Evolutionary conservation across 2,329 filamentous ascomycete species (phyloP), one percentile per base, ranked within the genome.

Genomic region (Herpotrichia juniperi): DNA sequence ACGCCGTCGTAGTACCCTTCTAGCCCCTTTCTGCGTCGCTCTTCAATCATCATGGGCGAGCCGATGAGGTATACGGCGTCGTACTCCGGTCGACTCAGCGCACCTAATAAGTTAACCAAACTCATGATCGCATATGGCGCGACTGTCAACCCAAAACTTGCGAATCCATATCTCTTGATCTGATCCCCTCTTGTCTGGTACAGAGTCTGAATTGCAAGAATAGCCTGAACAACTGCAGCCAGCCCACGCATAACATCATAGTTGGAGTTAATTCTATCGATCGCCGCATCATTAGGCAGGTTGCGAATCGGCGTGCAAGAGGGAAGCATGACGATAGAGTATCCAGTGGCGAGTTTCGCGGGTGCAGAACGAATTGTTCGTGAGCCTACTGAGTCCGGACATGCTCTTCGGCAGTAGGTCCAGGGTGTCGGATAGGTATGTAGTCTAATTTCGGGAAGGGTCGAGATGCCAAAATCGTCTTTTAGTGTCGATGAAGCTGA

Each of bases 71-170:
- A 73, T 9, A 72, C 21, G 1, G 51, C 54, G 8, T 68, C 43
- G 50, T 73, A 74, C 14, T 68, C 58, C 1, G 69, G 68, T 2
- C 51, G 40, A n/a, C 56, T 55, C 1, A 66, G 30, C 25, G 58
- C 59, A 4, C 64, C 67, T 4, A 70, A 4, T 2, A 74, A 47
- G 50, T 76, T 75, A n/a, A 74, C 42, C 3, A 71, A 53, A 0
- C 67, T 73, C 74, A 76, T 75, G 19, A 73, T 37, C 4, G 66
- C 52, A 42, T 74, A 75, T 0, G 71, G 72, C 1, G 69, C 52
- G 2, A 74, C 69, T 0, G 72, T 75, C 7, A 76, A 58, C 2
- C 67, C 66, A 46, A 72, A 75, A 1, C 72, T 66, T 1, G 69
- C 70, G 40, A 69, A 74, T 9, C 73, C 72, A 39, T 65, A 75